Conservation (phyloP, 2,329 filamentous ascomycete species). For the Colletotrichum orchidophilum region DNA sequence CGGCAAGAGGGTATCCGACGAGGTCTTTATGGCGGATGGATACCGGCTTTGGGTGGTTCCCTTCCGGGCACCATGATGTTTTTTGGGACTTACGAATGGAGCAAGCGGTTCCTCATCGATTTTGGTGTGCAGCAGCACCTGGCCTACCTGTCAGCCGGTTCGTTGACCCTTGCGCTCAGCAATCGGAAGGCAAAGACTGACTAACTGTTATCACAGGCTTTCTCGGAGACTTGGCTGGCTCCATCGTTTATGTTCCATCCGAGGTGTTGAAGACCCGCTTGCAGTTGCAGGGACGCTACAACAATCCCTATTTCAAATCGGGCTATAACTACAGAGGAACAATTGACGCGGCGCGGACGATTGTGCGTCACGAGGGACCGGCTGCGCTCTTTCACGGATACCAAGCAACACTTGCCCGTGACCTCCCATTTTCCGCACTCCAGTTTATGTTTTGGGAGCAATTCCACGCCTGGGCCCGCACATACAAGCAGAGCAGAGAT, state of each 20-base stretch:
- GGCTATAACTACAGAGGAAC: slow-evolving; percentile 97
- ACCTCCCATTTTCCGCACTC: slow-evolving; percentile 93
- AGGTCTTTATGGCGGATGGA: slow-evolving; percentile 92
- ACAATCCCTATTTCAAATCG: slow-evolving; percentile 92
- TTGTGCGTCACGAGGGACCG: slow-evolving; percentile 83
- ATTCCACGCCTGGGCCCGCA: slow-evolving; percentile 82
- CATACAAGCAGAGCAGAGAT: slow-evolving; percentile 81
- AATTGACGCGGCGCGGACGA: slow-evolving; percentile 84
- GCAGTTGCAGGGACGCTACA: slow-evolving; percentile 92
- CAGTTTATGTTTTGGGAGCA: slow-evolving; percentile 99
- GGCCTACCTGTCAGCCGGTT: slow-evolving; percentile 87
- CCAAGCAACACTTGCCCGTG: slow-evolving; percentile 92
- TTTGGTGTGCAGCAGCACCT: slow-evolving; percentile 82
- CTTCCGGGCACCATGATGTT: slow-evolving; percentile 95
- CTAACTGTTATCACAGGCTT: slow-evolving; percentile 69
- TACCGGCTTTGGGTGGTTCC: slow-evolving; percentile 89
- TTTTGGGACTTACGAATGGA: slow-evolving; percentile 96
- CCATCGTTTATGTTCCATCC: slow-evolving; percentile 93
- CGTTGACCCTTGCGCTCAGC: slow-evolving; percentile 31
- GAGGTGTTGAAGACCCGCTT: slow-evolving; percentile 98
- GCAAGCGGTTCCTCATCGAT: slow-evolving; percentile 90
- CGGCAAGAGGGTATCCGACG: slow-evolving; percentile 88
- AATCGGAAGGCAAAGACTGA: not conserved
- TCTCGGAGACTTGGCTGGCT: slow-evolving; percentile 89
- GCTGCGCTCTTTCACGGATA: slow-evolving; percentile 95